Evolutionary conservation across 257 asterid species (phyloP).

Genomic region (Scutellaria minor): DNA sequence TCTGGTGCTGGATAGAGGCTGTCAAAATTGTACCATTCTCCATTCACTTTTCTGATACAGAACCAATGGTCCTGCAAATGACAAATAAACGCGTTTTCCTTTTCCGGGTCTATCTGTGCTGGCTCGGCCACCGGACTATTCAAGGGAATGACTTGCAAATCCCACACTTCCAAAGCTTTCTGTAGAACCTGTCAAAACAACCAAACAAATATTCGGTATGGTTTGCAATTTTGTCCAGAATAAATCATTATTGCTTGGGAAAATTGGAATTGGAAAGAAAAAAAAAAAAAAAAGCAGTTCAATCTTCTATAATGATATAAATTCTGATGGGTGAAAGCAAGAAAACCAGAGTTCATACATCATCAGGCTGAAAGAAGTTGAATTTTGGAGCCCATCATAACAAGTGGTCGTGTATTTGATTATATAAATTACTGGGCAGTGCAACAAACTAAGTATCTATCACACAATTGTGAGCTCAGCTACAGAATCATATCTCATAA

Average conservation of each 20-base stretch:
- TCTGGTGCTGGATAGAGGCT: slow-evolving; percentile 78
- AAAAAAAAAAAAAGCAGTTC: background rate
- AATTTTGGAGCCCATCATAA: background rate
- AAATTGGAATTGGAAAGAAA: background rate
- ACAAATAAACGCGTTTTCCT: slow-evolving; percentile 86
- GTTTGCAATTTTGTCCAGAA: background rate
- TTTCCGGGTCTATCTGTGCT: slow-evolving; percentile 91
- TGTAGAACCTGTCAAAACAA: slow-evolving; percentile 67
- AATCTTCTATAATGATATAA: background rate
- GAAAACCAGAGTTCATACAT: background rate
- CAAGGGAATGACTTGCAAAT: slow-evolving; percentile 85
- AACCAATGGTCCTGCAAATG: slow-evolving; percentile 96
- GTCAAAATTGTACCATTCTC: slow-evolving; percentile 80
- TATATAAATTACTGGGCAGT: background rate
- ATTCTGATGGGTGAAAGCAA: background rate
- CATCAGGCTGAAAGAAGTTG: background rate
- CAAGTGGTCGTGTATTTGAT: background rate
- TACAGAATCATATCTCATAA: too few relatives aligned
- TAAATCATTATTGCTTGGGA: background rate
- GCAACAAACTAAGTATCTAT: background rate
- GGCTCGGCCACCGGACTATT: slow-evolving; percentile 93
- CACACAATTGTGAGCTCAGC: too few relatives aligned
- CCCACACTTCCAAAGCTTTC: slow-evolving; percentile 96
- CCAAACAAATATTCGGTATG: background rate
- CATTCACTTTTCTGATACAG: slow-evolving; percentile 89